These are phyloP conservation scores for Ambrosiella beaveri DNA, from an alignment of 2,329 filamentous ascomycete genomes.

Conservation along the genomic window DNA sequence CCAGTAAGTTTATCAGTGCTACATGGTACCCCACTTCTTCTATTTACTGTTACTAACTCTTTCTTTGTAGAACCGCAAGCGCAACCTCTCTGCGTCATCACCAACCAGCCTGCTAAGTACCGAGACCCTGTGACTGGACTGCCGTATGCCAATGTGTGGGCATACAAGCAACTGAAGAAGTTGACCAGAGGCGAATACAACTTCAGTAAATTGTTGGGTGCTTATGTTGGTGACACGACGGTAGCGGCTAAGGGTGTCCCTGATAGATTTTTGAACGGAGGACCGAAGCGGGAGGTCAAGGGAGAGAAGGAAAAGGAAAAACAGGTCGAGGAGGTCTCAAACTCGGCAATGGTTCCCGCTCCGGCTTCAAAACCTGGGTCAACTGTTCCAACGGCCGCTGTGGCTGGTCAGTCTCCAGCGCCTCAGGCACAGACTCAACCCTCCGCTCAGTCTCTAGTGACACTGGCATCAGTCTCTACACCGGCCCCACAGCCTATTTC, in stretches of 20 bases:
- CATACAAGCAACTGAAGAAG: conserved; percentile 67
- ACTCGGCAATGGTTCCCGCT: too few relatives aligned
- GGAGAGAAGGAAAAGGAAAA: neutral
- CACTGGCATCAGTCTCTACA: neutral
- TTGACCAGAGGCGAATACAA: conserved; percentile 56
- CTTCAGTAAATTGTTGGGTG: conserved; percentile 68
- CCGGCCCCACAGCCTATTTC: neutral
- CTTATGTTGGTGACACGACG: conserved; percentile 57
- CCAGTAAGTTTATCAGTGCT: conserved; percentile 26
- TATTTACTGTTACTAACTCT: neutral
- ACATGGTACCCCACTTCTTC: neutral
- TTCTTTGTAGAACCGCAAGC: conserved; percentile 29
- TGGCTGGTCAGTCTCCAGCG: neutral
- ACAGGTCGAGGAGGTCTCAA: neutral
- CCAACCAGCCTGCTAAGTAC: conserved; percentile 63
- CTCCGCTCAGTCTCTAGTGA: neutral
- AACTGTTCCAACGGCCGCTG: too few relatives aligned
- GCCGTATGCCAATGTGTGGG: conserved; percentile 60
- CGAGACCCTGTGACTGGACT: conserved; percentile 72
- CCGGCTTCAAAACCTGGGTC: too few relatives aligned
- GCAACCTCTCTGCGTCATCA: conserved; percentile 58
- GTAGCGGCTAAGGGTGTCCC: conserved; percentile 61
- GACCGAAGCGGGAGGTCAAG: neutral
- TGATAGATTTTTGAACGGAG: conserved; percentile 42
- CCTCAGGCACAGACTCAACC: neutral